Percentiles rank a stretch among this genome's conserved stretches.
Conservation (phyloP, 2,329 filamentous ascomycete genomes). For the Plectosphaerella cucumerina region DNA sequence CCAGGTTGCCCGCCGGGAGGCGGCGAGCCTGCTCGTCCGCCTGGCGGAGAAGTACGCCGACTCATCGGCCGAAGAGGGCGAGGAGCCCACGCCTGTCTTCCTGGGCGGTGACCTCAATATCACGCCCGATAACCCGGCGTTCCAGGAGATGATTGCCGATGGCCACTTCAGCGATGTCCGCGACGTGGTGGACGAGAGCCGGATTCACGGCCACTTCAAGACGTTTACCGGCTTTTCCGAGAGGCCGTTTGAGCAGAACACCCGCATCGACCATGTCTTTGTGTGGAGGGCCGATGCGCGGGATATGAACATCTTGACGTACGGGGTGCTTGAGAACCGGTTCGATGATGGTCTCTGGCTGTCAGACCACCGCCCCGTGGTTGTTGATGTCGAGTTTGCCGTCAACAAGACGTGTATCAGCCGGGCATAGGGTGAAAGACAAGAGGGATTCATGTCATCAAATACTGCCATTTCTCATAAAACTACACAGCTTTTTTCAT, state of each 20-base stretch:
- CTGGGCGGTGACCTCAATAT: constrained; percentile 27
- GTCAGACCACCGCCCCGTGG: constrained; percentile 26
- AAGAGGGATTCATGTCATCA: background rate
- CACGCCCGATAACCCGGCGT: constrained; percentile 18
- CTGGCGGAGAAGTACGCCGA: constrained; percentile 22
- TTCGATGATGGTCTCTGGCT: constrained; percentile 23
- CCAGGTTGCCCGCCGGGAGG: constrained; percentile 31
- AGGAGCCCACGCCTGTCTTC: constrained; percentile 20
- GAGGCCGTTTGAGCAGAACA: constrained; percentile 7
- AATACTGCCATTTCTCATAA: background rate
- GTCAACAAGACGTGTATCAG: background rate
- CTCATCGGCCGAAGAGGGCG: background rate
- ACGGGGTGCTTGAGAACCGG: constrained; percentile 18
- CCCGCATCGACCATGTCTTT: constrained; percentile 25
- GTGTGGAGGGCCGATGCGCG: constrained; percentile 16
- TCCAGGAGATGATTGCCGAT: constrained; percentile 17
- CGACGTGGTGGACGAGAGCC: constrained; percentile 15
- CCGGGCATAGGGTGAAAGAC: background rate
- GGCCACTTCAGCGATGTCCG: constrained; percentile 18
- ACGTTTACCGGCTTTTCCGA: constrained; percentile 25
- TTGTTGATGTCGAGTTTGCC: constrained; percentile 19
- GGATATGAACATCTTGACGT: constrained; percentile 17
- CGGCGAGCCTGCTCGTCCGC: constrained; percentile 31
- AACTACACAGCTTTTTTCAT: background rate
- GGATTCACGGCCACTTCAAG: constrained; percentile 18